A percentile compares a stretch with the other conserved stretches of the same genome.
These are phyloP conservation scores for Penicillium digitatum DNA, from an alignment of 2,329 filamentous ascomycete genomes.

Conservation along the genomic window DNA sequence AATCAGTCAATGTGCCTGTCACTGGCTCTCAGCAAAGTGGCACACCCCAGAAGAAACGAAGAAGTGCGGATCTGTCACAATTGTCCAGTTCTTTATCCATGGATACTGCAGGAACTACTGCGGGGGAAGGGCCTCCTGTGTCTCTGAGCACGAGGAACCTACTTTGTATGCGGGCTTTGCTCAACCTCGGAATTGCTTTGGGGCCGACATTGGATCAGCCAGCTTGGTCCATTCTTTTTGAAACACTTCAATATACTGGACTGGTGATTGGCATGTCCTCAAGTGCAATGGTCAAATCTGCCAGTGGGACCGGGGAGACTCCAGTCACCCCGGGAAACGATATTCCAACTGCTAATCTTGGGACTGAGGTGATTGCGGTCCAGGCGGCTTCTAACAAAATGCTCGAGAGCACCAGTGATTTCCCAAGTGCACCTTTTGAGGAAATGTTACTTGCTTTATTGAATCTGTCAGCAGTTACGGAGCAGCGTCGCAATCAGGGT, in stretches of 20 bases:
- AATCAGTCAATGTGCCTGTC: constrained; percentile 17
- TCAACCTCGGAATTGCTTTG: constrained; percentile 94
- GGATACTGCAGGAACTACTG: constrained; percentile 24
- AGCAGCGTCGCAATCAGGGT: constrained; percentile 47
- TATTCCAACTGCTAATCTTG: constrained; percentile 61
- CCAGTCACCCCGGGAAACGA: constrained; percentile 35
- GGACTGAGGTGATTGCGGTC: constrained; percentile 78
- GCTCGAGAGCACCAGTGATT: constrained; percentile 88
- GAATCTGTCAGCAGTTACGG: constrained; percentile 54
- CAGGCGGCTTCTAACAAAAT: constrained; percentile 81
- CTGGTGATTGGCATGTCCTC: constrained; percentile 62
- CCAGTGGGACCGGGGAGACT: constrained; percentile 29
- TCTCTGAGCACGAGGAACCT: constrained; percentile 83
- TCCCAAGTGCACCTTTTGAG: constrained; percentile 75
- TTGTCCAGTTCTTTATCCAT: constrained; percentile 21
- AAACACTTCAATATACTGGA: constrained; percentile 89
- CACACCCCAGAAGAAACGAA: constrained; percentile 30
- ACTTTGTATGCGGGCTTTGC: constrained; percentile 78
- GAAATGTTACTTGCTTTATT: constrained; percentile 74
- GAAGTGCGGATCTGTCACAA: constrained; percentile 26
- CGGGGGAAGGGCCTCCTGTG: constrained; percentile 44
- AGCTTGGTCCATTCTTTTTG: constrained; percentile 84
- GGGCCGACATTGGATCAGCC: constrained; percentile 76
- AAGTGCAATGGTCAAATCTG: constrained; percentile 28
- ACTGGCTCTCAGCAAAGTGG: constrained; percentile 23